These are phyloP conservation scores for Lepiota brunneoincarnata DNA, from an alignment of 768 basidiomycete species.

Conservation along the genomic window DNA sequence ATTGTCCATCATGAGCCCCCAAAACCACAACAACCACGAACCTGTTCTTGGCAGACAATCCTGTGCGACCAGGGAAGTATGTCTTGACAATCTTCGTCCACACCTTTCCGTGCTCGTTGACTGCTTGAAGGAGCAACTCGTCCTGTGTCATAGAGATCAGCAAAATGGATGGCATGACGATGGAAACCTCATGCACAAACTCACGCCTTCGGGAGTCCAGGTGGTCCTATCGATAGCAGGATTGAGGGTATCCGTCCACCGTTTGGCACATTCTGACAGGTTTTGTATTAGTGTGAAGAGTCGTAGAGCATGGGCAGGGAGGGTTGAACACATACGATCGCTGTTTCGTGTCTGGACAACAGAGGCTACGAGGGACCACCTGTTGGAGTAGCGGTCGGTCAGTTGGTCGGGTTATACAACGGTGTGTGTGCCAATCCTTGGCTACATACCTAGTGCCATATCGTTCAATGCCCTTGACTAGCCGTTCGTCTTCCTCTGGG, in stretches of 20 bases:
- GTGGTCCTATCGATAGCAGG: conserved; percentile 58
- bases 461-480: conserved; percentile 53
- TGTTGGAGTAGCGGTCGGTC: conserved; percentile 18
- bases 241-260: conserved; percentile 61
- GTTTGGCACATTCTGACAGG: conserved; percentile 53
- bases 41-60: conserved; percentile 60
- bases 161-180: conserved; percentile 2
- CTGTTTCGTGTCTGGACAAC: conserved; percentile 56
- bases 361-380: conserved; percentile 59
- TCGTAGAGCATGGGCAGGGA: conserved; percentile 1
- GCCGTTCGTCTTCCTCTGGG: conserved; percentile 56
- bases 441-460: conserved; percentile 51
- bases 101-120: conserved; percentile 53
- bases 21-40: conserved; percentile 21
- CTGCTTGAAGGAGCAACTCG: conserved; percentile 50
- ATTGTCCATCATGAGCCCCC: conserved; percentile 1
- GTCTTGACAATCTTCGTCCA: conserved; percentile 64
- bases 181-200: conserved; percentile 16
- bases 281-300: conserved; percentile 16
- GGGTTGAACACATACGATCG: conserved; percentile 46
- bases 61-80: conserved; percentile 59
- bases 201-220: conserved; percentile 54
- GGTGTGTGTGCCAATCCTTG: neutral
- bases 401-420: neutral
- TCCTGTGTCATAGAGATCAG: conserved; percentile 33